Base-by-base conservation (phyloP, 108 stramenopile genomes). In the Pseudonitzschia pungens region DNA sequence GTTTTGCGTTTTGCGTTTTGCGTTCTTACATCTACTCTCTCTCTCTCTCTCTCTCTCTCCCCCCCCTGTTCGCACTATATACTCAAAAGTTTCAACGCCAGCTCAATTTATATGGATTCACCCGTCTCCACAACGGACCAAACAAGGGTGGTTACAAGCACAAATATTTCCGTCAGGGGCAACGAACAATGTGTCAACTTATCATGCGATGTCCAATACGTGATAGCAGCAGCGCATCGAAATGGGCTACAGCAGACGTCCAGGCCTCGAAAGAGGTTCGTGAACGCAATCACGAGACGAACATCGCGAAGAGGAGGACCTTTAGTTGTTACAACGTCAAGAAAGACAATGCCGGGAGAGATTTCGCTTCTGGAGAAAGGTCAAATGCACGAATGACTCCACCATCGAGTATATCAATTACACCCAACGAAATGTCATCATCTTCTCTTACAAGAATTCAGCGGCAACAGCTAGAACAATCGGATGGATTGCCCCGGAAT, bases 51-150 rank as follows among this genome's bases (percentile, higher is more conserved):
- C 14, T 69, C 9, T 51, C 27, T 69, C 24, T 18, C 24, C 27
- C 14, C 24, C 6, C 24, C 27, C 14, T 51, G 36, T 14, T 1
- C 10, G 36, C 6, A 6, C 14, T 18, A 12, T 10, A 48, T 10
- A 48, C 45, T 44, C 70, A 31, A 62, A 24, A 62, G 60, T 67
- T 67, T 32, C 31, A 66, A 76, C 85, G 92, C 12, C 78, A 82
- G 76, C 80, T 92, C 21, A 92, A 94, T 74, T 75, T 94, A 11
- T 94, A 94, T 69, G 89, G 89, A 40, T 94, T 90, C 71, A 65
- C 77, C 16, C 69, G 91, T n/a, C 45, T 94, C 11, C 87, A 88
- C 40, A 51, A 63, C 4, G 78, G 81, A 12, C 56, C 55, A 42
- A 50, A 69, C 24, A 74, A 79, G 33, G 79, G 79, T 32, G 78